phyloP scores from a whole-genome alignment of 495 filamentous ascomycete genomes.

The Penicillium macrosclerotiorum region DNA sequence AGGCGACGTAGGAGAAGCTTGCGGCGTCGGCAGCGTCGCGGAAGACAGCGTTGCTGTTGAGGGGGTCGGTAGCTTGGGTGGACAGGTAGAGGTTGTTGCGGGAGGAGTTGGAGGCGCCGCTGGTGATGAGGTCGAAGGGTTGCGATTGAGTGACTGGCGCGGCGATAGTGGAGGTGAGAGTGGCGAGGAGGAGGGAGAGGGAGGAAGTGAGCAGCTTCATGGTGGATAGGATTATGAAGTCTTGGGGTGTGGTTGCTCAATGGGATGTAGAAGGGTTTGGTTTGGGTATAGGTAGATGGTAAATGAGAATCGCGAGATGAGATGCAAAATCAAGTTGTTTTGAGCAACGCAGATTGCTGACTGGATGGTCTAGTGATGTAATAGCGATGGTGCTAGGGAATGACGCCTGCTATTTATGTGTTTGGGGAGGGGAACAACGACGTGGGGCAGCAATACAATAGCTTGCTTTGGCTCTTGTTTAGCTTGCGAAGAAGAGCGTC shows the following conservation, averaged over 20 bases:
- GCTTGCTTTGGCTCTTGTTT: no score
- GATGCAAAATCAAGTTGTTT: no score
- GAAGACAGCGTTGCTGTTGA: slow-evolving; percentile 23
- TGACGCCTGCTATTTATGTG: slow-evolving; percentile 5
- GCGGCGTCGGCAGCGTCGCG: slow-evolving; percentile 8
- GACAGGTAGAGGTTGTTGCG: slow-evolving; percentile 19
- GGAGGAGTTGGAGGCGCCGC: slow-evolving; percentile 12
- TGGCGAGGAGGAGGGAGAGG: slow-evolving; percentile 16
- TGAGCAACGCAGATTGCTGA: no score
- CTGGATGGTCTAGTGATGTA: background rate
- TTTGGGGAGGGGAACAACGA: background rate
- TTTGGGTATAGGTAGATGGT: background rate
- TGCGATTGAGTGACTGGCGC: slow-evolving; percentile 11
- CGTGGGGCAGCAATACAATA: no score
- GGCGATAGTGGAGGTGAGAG: slow-evolving; percentile 8
- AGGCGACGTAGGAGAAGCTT: slow-evolving; percentile 12
- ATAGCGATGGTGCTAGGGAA: background rate
- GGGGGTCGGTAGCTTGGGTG: slow-evolving; percentile 11
- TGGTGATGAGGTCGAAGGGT: slow-evolving; percentile 21
- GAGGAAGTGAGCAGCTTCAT: slow-evolving; percentile 24
- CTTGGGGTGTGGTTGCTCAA: no score
- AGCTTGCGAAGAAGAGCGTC: no score
- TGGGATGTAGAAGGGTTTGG: background rate
- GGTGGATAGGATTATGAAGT: slow-evolving; percentile 2
- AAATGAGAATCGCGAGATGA: no score